A percentile compares a stretch with the other conserved stretches of the same genome.
Evolutionary conservation across 331 rosid species (phyloP).

Genomic region (Arachis monticola): DNA sequence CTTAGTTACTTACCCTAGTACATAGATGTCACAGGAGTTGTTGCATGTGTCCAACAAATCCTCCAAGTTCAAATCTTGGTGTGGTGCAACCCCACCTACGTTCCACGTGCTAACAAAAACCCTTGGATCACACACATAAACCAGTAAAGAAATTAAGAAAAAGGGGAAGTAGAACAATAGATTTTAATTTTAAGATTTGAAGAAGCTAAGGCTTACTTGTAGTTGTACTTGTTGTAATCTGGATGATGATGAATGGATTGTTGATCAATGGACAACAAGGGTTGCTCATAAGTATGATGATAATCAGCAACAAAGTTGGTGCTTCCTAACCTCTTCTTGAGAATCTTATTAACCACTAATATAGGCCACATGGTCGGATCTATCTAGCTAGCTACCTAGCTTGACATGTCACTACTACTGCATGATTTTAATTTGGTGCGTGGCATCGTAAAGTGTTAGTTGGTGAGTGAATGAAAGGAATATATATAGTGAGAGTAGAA

Average conservation of each 20-base stretch:
- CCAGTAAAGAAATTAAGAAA: background rate
- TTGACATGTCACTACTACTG: background rate
- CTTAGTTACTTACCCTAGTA: slow-evolving; percentile 60
- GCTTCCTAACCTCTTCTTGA: slow-evolving; percentile 73
- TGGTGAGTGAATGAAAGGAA: slow-evolving; percentile 17
- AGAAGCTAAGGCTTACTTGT: slow-evolving; percentile 40
- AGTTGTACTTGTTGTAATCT: background rate
- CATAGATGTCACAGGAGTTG: slow-evolving; percentile 67
- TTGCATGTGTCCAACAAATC: slow-evolving; percentile 59
- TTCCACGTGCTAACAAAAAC: slow-evolving; percentile 86
- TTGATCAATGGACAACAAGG: slow-evolving; percentile 42
- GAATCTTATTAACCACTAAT: slow-evolving; percentile 72
- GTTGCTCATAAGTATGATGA: slow-evolving; percentile 42
- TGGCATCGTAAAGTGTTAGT: background rate
- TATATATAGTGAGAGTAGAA: slow-evolving; percentile 29
- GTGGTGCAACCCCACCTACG: slow-evolving; percentile 80
- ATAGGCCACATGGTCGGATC: slow-evolving; percentile 66
- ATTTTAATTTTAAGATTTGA: background rate
- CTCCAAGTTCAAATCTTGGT: slow-evolving; percentile 57
- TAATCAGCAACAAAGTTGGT: slow-evolving; percentile 67
- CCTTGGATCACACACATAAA: slow-evolving; percentile 41
- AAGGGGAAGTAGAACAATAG: background rate
- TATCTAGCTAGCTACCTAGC: no score
- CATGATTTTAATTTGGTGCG: slow-evolving; percentile 26
- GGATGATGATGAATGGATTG: slow-evolving; percentile 35